Percentiles rank a stretch among this genome's conserved stretches.
Conservation (phyloP, 2,329 filamentous ascomycete species). For the Scedosporium boydii region DNA sequence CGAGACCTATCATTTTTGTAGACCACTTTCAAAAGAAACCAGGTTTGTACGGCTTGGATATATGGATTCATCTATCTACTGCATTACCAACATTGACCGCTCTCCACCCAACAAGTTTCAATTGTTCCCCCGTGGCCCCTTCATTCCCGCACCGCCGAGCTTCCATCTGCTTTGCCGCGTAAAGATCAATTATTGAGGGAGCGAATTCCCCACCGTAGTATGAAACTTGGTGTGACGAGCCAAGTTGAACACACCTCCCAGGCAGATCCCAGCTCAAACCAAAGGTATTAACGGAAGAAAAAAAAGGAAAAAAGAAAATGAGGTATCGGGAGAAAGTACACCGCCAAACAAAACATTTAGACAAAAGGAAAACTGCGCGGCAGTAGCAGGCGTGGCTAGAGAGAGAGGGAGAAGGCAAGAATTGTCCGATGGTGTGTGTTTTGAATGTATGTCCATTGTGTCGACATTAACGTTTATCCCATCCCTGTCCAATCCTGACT, state of each 20-base stretch:
- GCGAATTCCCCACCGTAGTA: neutral
- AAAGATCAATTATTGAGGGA: neutral
- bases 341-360: too few species aligned
- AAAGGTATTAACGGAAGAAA: constrained; percentile 4
- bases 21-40: too few species aligned
- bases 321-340: too few species aligned
- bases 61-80: neutral
- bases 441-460: too few species aligned
- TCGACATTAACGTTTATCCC: too few species aligned
- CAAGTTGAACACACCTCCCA: neutral
- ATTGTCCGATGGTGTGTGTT: too few species aligned
- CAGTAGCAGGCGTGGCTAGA: too few species aligned
- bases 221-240: neutral
- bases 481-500: too few species aligned
- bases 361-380: too few species aligned
- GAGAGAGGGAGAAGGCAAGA: too few species aligned
- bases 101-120: neutral
- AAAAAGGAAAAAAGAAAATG: neutral
- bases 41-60: neutral
- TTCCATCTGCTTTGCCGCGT: neutral
- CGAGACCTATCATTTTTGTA: too few species aligned
- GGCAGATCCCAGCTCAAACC: neutral
- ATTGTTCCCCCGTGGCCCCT: neutral
- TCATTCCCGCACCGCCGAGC: neutral
- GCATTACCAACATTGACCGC: neutral